Evolutionary conservation across 2,329 filamentous ascomycete genomes (phyloP).

Genomic region (Penicillium frequentans): DNA sequence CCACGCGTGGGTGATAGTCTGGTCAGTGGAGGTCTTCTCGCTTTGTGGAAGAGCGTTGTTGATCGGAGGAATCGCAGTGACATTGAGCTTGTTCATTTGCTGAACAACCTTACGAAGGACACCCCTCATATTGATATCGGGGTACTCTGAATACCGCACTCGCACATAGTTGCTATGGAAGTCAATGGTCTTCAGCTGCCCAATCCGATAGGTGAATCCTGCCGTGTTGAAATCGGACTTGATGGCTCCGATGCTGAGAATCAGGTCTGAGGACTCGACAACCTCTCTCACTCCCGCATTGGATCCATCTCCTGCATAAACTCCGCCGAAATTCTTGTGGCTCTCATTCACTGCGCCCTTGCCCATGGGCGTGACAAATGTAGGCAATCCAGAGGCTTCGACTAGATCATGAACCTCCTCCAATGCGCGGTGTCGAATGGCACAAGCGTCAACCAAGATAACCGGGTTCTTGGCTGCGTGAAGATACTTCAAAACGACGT

Average conservation of each 20-base stretch:
- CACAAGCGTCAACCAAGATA: conserved; percentile 80
- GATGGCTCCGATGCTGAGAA: conserved; percentile 45
- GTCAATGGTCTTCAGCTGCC: conserved; percentile 77
- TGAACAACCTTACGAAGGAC: conserved; percentile 71
- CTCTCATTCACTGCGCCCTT: conserved; percentile 81
- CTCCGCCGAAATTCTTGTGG: conserved; percentile 73
- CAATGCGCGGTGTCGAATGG: conserved; percentile 72
- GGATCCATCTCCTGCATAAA: conserved; percentile 79
- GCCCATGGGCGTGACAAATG: conserved; percentile 88
- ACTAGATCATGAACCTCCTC: conserved; percentile 72
- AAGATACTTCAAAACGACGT: conserved; percentile 72
- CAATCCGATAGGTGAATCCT: conserved; percentile 80
- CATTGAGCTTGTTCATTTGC: conserved; percentile 57
- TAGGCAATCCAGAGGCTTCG: conserved; percentile 71
- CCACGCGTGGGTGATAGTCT: conserved; percentile 51
- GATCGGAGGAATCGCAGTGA: conserved; percentile 53
- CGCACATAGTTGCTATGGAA: conserved; percentile 75
- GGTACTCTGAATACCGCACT: conserved; percentile 78
- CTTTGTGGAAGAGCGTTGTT: conserved; percentile 53
- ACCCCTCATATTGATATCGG: conserved; percentile 75
- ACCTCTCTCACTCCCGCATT: conserved; percentile 50
- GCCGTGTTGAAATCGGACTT: conserved; percentile 54
- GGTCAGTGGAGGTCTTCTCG: conserved; percentile 32
- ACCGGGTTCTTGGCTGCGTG: conserved; percentile 72
- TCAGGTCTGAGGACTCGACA: conserved; percentile 43